Evolutionary conservation across 495 filamentous ascomycete genomes (phyloP).

Genomic region (Wilcoxina mikolae): DNA sequence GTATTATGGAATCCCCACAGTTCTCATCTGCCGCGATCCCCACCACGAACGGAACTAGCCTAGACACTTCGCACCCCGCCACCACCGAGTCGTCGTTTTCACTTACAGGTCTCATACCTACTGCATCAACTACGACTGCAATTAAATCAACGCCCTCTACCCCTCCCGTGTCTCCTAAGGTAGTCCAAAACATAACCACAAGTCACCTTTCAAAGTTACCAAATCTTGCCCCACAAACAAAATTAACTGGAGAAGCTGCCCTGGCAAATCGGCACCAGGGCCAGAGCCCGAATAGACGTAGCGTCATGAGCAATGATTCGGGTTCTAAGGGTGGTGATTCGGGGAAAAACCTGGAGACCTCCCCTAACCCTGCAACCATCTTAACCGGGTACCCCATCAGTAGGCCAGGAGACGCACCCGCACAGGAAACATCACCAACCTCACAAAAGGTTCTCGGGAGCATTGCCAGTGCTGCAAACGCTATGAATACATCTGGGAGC

Average conservation of each 20-base stretch:
- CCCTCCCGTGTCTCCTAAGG: slow-evolving; percentile 17
- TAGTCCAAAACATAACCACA: slow-evolving; percentile 18
- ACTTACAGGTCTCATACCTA: background rate
- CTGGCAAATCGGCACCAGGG: slow-evolving; percentile 14
- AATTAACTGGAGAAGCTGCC: slow-evolving; percentile 21
- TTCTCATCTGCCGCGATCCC: slow-evolving; percentile 3
- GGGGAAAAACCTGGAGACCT: slow-evolving; percentile 4
- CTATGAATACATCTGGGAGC: slow-evolving; percentile 22
- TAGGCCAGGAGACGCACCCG: slow-evolving; percentile 2
- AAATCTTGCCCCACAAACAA: slow-evolving; percentile 17
- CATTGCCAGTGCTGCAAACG: slow-evolving; percentile 25
- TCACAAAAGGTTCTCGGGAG: slow-evolving; percentile 8
- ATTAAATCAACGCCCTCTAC: background rate
- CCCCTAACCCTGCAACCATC: slow-evolving; percentile 17
- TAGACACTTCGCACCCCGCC: background rate
- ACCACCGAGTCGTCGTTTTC: background rate
- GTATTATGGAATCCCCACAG: slow-evolving; percentile 3
- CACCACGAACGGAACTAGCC: background rate
- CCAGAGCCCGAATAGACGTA: slow-evolving; percentile 13
- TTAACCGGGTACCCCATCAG: background rate
- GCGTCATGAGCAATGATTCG: slow-evolving; percentile 7
- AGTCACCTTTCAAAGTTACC: slow-evolving; percentile 15
- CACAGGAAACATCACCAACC: background rate
- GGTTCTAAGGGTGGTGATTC: slow-evolving; percentile 10
- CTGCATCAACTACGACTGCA: background rate